Base-by-base conservation (phyloP, 2,329 filamentous ascomycete genomes). In the Phoma sp. region DNA sequence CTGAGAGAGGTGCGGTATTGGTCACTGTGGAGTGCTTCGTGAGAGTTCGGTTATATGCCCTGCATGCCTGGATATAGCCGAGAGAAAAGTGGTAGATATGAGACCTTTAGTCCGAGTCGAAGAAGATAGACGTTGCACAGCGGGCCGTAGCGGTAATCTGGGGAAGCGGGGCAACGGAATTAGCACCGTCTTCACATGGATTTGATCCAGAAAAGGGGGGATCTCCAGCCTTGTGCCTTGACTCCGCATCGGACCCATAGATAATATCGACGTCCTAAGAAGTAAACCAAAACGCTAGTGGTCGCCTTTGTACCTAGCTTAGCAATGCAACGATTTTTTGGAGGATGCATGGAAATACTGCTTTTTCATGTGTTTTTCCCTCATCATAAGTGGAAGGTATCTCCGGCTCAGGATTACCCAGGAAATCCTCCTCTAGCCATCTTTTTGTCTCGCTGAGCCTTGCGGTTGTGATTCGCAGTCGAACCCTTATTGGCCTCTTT, bases 401-500 rank as follows among this genome's bases (percentile, higher is more conserved):
- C 18, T 18, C 18, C 18, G 18, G 18, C 18, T 18, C 18, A 29
- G 27, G 27, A 29, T 33, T 11, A 79, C 7, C 77, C 78, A 9
- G 78, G 51, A 57, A 81, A 78, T 2, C 83, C 83, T 46, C 79
- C 84, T 57, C 83, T 77, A 2, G 84, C 83, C 77, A 87, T 83
- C 73, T 87, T 87, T 69, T 77, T 83, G 40, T 83, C 84, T 53
- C 84, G 75, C 65, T 84, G 82, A 69, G 96, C 89, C 44, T 91
- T 83, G 24, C 93, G 85, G 73, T 91, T 95, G 71, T 96, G 92
- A 70, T 96, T 96, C 29, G 91, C 92, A 57, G 89, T 81, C 22
- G 89, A 90, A 2, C 87, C 83, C 73, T 96, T 96, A 63, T 87
- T 89, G 24, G 89, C 86, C 69, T 96, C 93, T 71, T 96, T 96